phyloP scores from a whole-genome alignment of 2,329 filamentous ascomycete species.

The Colletotrichum tabaci region DNA sequence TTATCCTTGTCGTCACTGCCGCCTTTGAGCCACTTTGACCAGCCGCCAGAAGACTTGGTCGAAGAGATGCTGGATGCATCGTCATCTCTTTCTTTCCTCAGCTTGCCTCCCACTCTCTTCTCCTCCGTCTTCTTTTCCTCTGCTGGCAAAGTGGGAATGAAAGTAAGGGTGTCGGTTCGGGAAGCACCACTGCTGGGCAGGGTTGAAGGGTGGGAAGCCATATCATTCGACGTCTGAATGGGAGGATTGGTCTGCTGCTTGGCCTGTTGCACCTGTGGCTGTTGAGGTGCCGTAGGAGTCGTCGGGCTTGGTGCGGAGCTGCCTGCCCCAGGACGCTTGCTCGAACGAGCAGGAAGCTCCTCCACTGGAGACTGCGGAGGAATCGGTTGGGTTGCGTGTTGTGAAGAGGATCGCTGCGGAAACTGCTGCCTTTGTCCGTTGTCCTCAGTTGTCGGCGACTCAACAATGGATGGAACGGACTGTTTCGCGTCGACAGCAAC shows the following conservation, averaged over 20 bases:
- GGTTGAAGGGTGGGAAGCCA: slow-evolving; percentile 75
- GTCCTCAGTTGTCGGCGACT: slow-evolving; percentile 71
- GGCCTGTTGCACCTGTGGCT: slow-evolving; percentile 39
- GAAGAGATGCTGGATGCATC: slow-evolving; percentile 70
- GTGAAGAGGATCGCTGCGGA: slow-evolving; percentile 65
- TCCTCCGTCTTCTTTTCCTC: slow-evolving; percentile 84
- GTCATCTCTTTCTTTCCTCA: slow-evolving; percentile 80
- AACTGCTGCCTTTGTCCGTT: slow-evolving; percentile 54
- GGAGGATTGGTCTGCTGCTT: slow-evolving; percentile 45
- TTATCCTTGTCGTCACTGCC: slow-evolving; percentile 80
- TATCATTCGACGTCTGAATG: slow-evolving; percentile 71
- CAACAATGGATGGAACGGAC: slow-evolving; percentile 72
- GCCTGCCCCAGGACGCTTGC: slow-evolving; percentile 54
- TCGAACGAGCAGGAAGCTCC: slow-evolving; percentile 65
- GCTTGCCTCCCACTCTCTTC: slow-evolving; percentile 59
- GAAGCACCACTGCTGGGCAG: slow-evolving; percentile 77
- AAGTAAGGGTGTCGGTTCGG: slow-evolving; percentile 83
- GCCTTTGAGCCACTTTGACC: slow-evolving; percentile 88
- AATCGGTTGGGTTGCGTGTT: slow-evolving; percentile 43
- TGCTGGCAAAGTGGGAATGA: slow-evolving; percentile 79
- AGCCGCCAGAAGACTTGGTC: slow-evolving; percentile 80
- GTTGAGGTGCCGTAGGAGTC: slow-evolving; percentile 28
- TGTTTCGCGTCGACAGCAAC: slow-evolving; percentile 48
- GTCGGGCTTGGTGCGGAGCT: slow-evolving; percentile 35
- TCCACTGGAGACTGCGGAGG: slow-evolving; percentile 47